Percentiles rank a stretch among this genome's conserved stretches.
Conservation (phyloP, 2,329 filamentous ascomycete genomes). For the Leptographium galeiforme region DNA sequence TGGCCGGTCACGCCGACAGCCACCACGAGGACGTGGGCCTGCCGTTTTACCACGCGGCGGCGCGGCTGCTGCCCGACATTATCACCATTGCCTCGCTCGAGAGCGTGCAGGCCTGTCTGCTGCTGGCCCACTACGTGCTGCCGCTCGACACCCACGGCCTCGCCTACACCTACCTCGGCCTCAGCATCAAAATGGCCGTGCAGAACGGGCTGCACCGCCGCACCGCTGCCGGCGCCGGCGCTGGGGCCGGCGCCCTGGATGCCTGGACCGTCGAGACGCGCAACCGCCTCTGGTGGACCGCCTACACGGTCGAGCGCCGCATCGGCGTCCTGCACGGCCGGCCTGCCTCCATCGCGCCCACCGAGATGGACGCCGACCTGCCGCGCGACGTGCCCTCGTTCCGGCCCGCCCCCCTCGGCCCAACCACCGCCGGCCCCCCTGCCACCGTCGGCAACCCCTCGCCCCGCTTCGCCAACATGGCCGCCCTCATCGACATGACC, state of each 20-base stretch:
- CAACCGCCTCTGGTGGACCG: conserved; percentile 44
- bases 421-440: neutral
- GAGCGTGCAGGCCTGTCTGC: conserved; percentile 42
- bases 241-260: conserved; percentile 28
- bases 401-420: neutral
- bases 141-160: conserved; percentile 42
- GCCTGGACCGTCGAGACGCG: conserved; percentile 35
- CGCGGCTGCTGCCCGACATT: conserved; percentile 39
- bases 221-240: conserved; percentile 19
- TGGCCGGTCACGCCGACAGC: conserved; percentile 23
- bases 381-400: conserved; percentile 17
- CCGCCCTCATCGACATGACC: conserved; percentile 16
- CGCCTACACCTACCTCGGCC: conserved; percentile 41
- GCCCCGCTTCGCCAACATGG: conserved; percentile 4
- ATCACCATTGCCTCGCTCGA: conserved; percentile 42
- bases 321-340: conserved; percentile 43
- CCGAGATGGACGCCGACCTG: conserved; percentile 39
- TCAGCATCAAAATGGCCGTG: conserved; percentile 42
- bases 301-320: conserved; percentile 42
- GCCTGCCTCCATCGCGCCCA: conserved; percentile 36
- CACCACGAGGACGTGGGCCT: conserved; percentile 41
- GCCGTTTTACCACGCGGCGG: conserved; percentile 42
- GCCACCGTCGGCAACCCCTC: neutral
- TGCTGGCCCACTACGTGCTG: conserved; percentile 41
- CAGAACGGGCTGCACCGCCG: conserved; percentile 45